Percentiles rank a stretch among this genome's conserved stretches.
These are phyloP conservation scores for Mycena citricolor DNA, from an alignment of 1,284 basidiomycete species.

Conservation along the genomic window DNA sequence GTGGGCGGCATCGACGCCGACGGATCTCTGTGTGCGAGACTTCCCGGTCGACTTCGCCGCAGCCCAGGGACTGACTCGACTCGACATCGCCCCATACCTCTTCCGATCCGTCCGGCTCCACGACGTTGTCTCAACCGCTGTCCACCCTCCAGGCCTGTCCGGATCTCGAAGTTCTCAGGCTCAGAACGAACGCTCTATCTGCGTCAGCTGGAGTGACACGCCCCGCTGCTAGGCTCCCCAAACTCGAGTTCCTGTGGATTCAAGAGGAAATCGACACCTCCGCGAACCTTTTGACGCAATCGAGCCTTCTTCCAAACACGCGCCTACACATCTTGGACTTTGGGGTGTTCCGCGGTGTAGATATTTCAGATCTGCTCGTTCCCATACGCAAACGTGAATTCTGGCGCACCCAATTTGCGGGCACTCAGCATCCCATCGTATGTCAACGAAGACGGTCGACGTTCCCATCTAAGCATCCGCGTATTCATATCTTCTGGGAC, in stretches of 20 bases:
- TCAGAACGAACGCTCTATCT: too few species aligned
- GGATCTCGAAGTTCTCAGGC: too few species aligned
- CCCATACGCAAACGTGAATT: slow-evolving; percentile 1
- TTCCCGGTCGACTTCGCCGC: too few species aligned
- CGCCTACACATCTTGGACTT: not conserved
- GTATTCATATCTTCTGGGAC: not conserved
- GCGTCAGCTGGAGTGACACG: too few species aligned
- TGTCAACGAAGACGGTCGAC: not conserved
- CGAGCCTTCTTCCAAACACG: not conserved
- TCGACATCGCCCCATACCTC: too few species aligned
- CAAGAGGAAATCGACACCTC: slow-evolving; percentile 1
- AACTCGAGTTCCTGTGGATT: slow-evolving; percentile 1
- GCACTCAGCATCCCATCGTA: not conserved
- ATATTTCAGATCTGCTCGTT: slow-evolving; percentile 6
- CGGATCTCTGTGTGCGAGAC: too few species aligned
- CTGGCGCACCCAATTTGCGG: not conserved
- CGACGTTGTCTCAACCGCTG: too few species aligned
- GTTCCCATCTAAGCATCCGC: not conserved
- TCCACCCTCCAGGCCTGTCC: too few species aligned
- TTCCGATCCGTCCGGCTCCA: too few species aligned
- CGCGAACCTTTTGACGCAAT: not conserved
- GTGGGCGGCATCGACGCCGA: too few species aligned
- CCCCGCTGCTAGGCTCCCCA: too few species aligned
- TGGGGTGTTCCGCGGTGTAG: not conserved
- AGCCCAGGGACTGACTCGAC: too few species aligned